Evolutionary conservation across 176 grass and related monocot species (phyloP).

Genomic region (Saccharum spontaneum): DNA sequence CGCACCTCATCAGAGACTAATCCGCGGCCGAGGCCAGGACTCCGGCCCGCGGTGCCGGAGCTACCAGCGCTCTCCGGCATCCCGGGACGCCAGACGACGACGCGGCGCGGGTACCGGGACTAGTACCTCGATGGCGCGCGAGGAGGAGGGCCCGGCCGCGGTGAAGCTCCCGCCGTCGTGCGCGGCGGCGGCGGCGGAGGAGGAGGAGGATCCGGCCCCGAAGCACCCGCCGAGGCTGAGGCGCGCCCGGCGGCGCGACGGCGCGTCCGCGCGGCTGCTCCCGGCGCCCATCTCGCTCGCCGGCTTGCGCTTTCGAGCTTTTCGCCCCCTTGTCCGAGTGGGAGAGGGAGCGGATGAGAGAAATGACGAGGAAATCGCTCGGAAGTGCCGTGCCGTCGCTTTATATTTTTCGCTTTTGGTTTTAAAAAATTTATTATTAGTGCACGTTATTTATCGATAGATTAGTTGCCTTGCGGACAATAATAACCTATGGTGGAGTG

Average conservation of each 20-base stretch:
- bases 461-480: conserved; percentile 8
- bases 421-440: neutral
- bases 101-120: conserved; percentile 3
- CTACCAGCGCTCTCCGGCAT: neutral
- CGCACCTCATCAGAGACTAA: conserved; percentile 9
- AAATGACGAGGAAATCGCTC: conserved; percentile 27
- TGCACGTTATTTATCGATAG: neutral
- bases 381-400: conserved; percentile 34
- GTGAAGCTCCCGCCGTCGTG: conserved; percentile 17
- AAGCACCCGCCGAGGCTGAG: conserved; percentile 57
- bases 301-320: neutral
- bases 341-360: neutral
- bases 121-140: conserved; percentile 47
- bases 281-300: conserved; percentile 68
- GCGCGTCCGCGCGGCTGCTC: conserved; percentile 55
- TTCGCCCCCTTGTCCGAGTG: neutral
- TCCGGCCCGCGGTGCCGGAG: neutral
- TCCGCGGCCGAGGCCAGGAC: neutral
- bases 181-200: conserved; percentile 14
- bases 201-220: conserved; percentile 63
- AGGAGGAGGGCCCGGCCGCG: conserved; percentile 25
- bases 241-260: conserved; percentile 46
- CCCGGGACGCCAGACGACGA: neutral
- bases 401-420: conserved; percentile 1
- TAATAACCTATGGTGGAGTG: neutral